A percentile compares a stretch with the other conserved stretches of the same genome.
These are phyloP conservation scores for Lactarius vividus DNA, from an alignment of 768 basidiomycete species.

Conservation along the genomic window DNA sequence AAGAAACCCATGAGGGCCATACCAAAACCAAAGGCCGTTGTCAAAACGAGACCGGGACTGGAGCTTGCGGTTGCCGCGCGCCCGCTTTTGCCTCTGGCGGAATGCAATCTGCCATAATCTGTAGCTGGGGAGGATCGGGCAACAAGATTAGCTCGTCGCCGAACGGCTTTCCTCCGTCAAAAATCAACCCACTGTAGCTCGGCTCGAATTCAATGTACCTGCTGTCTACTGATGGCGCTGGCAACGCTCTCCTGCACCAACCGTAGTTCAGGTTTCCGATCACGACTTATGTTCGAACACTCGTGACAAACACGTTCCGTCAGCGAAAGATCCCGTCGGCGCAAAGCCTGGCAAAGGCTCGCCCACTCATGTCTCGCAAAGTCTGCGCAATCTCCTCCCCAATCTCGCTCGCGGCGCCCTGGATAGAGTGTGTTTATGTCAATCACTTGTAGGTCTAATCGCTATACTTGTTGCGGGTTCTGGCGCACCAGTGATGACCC, in stretches of 20 bases:
- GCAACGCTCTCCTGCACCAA: slow-evolving; percentile 42
- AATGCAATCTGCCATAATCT: too few species aligned
- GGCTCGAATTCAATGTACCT: slow-evolving; percentile 36
- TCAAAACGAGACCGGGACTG: too few species aligned
- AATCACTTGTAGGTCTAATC: neutral
- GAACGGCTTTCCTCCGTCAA: too few species aligned
- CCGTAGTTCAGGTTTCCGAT: slow-evolving; percentile 51
- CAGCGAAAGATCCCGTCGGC: neutral
- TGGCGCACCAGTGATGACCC: slow-evolving; percentile 14
- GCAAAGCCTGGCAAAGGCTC: neutral
- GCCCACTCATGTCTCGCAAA: slow-evolving; percentile 48
- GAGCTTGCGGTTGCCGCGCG: too few species aligned
- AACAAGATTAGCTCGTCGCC: too few species aligned
- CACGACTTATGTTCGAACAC: slow-evolving; percentile 39
- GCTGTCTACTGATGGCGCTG: slow-evolving; percentile 36
- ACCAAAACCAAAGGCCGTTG: too few species aligned
- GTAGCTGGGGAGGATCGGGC: too few species aligned
- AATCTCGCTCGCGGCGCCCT: slow-evolving; percentile 39
- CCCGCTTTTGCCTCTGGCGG: too few species aligned
- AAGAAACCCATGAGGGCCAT: too few species aligned
- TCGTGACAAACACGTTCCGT: neutral
- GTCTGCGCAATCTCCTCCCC: slow-evolving; percentile 49
- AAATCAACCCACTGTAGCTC: too few species aligned
- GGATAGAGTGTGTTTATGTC: neutral
- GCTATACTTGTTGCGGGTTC: neutral